Conservation (phyloP, 306 rosid genomes). For the Pachyrhizus erosus region DNA sequence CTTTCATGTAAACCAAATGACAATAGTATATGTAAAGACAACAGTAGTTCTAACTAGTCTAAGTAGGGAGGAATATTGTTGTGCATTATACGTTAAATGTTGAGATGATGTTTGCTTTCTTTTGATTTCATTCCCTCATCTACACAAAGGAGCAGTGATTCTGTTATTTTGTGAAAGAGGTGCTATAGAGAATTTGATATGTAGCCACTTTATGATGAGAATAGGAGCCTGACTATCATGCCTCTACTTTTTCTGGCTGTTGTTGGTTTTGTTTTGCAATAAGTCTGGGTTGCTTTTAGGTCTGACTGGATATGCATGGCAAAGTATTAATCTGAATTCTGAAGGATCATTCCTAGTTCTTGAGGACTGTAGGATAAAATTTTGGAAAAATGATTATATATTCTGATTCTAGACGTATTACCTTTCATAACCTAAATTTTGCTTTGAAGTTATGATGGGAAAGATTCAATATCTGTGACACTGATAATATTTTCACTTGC, state of each 20-base stretch:
- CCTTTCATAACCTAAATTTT: neutral
- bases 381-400: neutral
- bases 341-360: neutral
- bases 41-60: neutral
- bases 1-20: neutral
- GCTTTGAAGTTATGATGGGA: conserved; percentile 7
- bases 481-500: conserved; percentile 3
- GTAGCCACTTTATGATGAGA: neutral
- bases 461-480: neutral
- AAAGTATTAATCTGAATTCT: neutral
- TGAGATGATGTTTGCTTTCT: conserved; percentile 11
- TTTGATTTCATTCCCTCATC: neutral
- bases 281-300: neutral
- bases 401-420: neutral
- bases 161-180: neutral
- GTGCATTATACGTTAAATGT: conserved; percentile 20
- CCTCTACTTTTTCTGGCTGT: conserved; percentile 24
- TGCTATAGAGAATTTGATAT: neutral
- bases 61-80: neutral
- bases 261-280: conserved; percentile 20
- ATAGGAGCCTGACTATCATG: neutral
- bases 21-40: neutral
- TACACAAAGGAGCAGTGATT: neutral
- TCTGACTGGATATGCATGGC: conserved; percentile 4
- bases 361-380: neutral